Evolutionary conservation across 2,329 filamentous ascomycete species (phyloP), one percentile per base, ranked within the genome.

Genomic region (Onygena corvina): DNA sequence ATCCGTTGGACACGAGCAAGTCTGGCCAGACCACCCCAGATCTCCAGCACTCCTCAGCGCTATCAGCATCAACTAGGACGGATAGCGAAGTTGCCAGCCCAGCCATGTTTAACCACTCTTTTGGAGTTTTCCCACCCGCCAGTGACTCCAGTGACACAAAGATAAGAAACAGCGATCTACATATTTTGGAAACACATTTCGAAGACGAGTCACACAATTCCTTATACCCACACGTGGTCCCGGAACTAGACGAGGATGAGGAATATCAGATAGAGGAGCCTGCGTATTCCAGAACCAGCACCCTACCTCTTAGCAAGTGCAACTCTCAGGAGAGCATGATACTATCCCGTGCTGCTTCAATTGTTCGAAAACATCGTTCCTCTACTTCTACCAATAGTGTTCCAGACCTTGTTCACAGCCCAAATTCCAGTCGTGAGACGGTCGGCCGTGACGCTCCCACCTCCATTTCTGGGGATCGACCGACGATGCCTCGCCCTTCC

Each of bases 301-400:
- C 67, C 50, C 71, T 72, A 2, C 71, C 70, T 11, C 71, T 75
- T 47, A 77, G 74, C 66, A 76, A 76, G 53, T 72, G 71, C 55
- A 76, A 73, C 58, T 77, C 75, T 3, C 74, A 76, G 50, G 74
- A 77, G 58, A 77, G 74, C 58, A 70, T 76, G 53, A 68, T 76
- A 34, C 63, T 74, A 47, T 76, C 74, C 4, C 68, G 68, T 34
- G 67, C 69, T 6, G 67, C 68, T n/a, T 71, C 69, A 0, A 65
- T 70, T 49, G 66, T 64, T 33, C 67, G 68, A 42, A 71, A 71
- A 49, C 69, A 71, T 55, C 67, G 69, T 48, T 72, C 70, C 2
- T 71, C 69, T 2, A 61, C 68, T 23, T 73, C 71, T 2, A 68
- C 68, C 14, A 64, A 61, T 18, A 71, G 66, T 51, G 63, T 72